Conservation (phyloP, 1,284 basidiomycete genomes). For the Moesziomyces sp. region DNA sequence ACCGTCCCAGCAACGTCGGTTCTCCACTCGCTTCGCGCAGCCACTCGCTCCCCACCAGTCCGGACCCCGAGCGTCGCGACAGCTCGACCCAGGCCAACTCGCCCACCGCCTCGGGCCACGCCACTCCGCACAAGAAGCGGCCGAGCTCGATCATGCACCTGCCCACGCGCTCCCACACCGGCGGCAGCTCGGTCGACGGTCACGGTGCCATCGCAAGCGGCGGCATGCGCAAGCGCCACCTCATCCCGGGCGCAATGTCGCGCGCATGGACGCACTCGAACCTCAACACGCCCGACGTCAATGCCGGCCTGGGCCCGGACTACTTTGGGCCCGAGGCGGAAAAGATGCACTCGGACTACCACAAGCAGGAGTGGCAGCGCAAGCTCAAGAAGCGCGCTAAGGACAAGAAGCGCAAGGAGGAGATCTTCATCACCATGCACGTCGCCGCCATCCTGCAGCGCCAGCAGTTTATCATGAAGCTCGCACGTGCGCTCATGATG, state of each 20-base stretch:
- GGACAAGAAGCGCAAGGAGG: conserved; percentile 63
- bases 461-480: conserved; percentile 89
- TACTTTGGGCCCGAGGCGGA: conserved; percentile 57
- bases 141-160: conserved; percentile 47
- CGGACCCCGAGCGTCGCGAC: conserved; percentile 22
- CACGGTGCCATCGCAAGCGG: conserved; percentile 8
- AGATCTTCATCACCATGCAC: conserved; percentile 79
- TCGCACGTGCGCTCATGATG: conserved; percentile 92
- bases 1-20: conserved; percentile 32
- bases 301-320: conserved; percentile 40
- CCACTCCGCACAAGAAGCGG: conserved; percentile 45
- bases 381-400: conserved; percentile 63
- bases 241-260: conserved; percentile 30
- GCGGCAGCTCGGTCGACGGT: conserved; percentile 36
- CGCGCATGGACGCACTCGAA: conserved; percentile 48
- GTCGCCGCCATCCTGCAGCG: conserved; percentile 86
- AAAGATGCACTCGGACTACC: conserved; percentile 35
- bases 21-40: conserved; percentile 40
- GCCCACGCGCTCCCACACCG: conserved; percentile 40
- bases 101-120: conserved; percentile 27
- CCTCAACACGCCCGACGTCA: conserved; percentile 55
- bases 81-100: conserved; percentile 46
- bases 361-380: conserved; percentile 62
- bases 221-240: conserved; percentile 9
- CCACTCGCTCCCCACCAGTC: conserved; percentile 46